Evolutionary conservation across 176 grass and related monocot species (phyloP).

Genomic region (Calamus simplicifolius): DNA sequence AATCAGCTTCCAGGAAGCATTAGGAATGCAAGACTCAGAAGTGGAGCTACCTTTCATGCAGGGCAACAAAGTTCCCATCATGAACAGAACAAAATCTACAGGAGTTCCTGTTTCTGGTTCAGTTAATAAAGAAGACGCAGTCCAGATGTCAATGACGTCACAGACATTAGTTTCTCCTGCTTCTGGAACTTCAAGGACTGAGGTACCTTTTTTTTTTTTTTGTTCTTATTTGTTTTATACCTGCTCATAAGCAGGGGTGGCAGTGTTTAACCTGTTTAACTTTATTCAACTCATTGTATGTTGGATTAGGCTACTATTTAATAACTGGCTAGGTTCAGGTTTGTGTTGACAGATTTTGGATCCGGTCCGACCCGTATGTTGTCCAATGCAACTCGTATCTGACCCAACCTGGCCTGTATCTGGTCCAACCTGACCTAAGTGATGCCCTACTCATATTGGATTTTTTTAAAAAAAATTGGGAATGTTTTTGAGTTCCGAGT

Average conservation of each 20-base stretch:
- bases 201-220: neutral
- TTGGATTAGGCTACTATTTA: too few relatives aligned
- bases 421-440: too few relatives aligned
- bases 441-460: too few relatives aligned
- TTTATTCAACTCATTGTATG: too few relatives aligned
- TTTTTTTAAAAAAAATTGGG: too few relatives aligned
- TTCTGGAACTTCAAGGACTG: neutral
- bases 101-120: constrained; percentile 19
- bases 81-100: constrained; percentile 7
- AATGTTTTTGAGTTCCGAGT: too few relatives aligned
- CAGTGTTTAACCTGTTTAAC: too few relatives aligned
- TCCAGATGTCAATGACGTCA: neutral
- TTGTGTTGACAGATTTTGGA: too few relatives aligned
- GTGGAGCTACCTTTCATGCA: constrained; percentile 18
- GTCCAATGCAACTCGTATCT: too few relatives aligned
- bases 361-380: too few relatives aligned
- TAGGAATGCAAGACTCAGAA: constrained; percentile 1
- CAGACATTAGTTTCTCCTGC: neutral
- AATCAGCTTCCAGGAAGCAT: constrained; percentile 9
- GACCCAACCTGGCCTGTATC: too few relatives aligned
- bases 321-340: too few relatives aligned
- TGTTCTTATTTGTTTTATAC: neutral
- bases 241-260: neutral
- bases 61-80: constrained; percentile 6
- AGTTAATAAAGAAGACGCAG: neutral